These are phyloP conservation scores for Centaurea solstitialis DNA, from an alignment of 129 eudicot species.

Conservation along the genomic window DNA sequence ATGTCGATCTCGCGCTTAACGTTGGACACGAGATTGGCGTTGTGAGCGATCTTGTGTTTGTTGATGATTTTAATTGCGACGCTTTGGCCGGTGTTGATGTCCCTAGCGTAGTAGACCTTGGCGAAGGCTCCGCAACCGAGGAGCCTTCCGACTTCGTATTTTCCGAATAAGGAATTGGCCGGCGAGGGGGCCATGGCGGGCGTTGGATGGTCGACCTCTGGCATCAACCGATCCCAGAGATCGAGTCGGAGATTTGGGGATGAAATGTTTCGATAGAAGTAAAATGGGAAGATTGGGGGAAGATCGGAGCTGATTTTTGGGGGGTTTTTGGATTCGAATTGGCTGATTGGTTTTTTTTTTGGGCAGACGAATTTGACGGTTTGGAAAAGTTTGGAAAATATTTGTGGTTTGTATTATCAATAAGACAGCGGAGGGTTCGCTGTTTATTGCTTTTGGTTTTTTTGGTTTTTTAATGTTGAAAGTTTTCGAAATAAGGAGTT, in stretches of 20 bases:
- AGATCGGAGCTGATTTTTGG: slow-evolving; percentile 36
- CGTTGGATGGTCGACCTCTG: slow-evolving; percentile 14
- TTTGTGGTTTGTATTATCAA: slow-evolving; percentile 3
- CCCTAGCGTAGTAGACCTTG: slow-evolving; percentile 73
- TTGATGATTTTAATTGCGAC: slow-evolving; percentile 73
- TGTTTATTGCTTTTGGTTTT: not conserved
- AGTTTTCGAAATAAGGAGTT: not conserved
- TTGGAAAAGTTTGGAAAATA: not conserved
- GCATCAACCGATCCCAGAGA: slow-evolving; percentile 35
- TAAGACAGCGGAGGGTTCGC: slow-evolving; percentile 14
- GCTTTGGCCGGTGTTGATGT: slow-evolving; percentile 54
- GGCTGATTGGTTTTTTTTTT: not conserved
- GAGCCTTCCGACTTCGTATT: slow-evolving; percentile 70
- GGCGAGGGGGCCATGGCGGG: slow-evolving; percentile 15
- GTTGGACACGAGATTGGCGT: slow-evolving; percentile 31
- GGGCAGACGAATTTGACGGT: slow-evolving; percentile 11
- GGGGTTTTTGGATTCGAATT: slow-evolving; percentile 15
- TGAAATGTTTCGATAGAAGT: not conserved
- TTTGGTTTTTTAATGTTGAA: not conserved
- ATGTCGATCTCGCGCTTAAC: slow-evolving; percentile 74
- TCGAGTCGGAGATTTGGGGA: slow-evolving; percentile 20
- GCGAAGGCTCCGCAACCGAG: slow-evolving; percentile 88
- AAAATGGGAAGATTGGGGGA: slow-evolving; percentile 20
- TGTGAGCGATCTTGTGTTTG: slow-evolving; percentile 47
- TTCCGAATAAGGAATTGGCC: slow-evolving; percentile 47